phyloP scores from a whole-genome alignment of 352 stramenopile genomes.

The Phytophthora hybrid region DNA sequence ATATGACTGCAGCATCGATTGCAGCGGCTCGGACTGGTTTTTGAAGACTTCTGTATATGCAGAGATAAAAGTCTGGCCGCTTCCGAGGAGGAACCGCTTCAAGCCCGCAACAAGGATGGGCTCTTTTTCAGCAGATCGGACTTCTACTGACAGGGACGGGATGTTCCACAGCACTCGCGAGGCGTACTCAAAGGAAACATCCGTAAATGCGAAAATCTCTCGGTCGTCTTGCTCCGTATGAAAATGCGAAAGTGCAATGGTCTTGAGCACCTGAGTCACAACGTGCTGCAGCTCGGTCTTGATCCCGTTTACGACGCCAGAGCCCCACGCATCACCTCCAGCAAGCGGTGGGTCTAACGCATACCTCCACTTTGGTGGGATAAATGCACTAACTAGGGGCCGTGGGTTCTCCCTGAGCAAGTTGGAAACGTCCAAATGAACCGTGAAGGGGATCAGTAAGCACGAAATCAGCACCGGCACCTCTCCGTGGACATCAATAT shows the following conservation, averaged over 20 bases:
- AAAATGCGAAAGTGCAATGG: slow-evolving; percentile 77
- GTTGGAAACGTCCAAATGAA: slow-evolving; percentile 65
- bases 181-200: slow-evolving; percentile 76
- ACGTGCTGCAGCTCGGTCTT: slow-evolving; percentile 65
- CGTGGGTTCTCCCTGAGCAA: slow-evolving; percentile 37
- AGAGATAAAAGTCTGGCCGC: slow-evolving; percentile 80
- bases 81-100: slow-evolving; percentile 73
- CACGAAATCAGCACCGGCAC: slow-evolving; percentile 71
- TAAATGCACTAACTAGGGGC: background rate
- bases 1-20: slow-evolving; percentile 76
- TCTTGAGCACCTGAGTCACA: slow-evolving; percentile 73
- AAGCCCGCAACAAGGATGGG: slow-evolving; percentile 74
- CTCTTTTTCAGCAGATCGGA: slow-evolving; percentile 47
- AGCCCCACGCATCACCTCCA: slow-evolving; percentile 16
- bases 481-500: slow-evolving; percentile 55
- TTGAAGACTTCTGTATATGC: slow-evolving; percentile 78
- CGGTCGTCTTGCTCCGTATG: slow-evolving; percentile 62
- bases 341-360: slow-evolving; percentile 30
- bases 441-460: slow-evolving; percentile 77
- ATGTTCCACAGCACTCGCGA: slow-evolving; percentile 81
- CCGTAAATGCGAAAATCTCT: slow-evolving; percentile 83
- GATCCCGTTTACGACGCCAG: slow-evolving; percentile 43
- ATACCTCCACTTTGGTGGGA: slow-evolving; percentile 27
- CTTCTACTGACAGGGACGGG: slow-evolving; percentile 65
- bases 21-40: slow-evolving; percentile 65